Base-by-base conservation (phyloP, 306 rosid species). In the Vigna nakashimae region DNA sequence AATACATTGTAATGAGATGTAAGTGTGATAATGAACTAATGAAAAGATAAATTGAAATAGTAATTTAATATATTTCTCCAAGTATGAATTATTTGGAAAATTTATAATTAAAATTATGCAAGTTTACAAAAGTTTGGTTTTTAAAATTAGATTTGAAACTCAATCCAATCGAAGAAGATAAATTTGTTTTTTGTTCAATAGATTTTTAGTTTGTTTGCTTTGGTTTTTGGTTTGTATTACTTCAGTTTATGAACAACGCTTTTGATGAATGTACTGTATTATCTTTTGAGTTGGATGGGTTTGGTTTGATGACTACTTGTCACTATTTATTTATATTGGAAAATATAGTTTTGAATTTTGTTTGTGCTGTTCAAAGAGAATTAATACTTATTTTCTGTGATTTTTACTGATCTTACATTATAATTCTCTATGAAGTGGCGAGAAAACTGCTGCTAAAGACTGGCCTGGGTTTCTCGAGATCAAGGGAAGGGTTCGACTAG, bases 401-500 rank as follows among this genome's bases (percentile, higher is more conserved):
- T 65, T 52, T 53, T 73, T 75, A 28, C 82, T 80, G 79, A 81
- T 88, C 58, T 55, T 42, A 7, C 73, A 68, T 58, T 60, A 4
- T 72, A 10, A 77, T 79, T 59, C 58, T 76, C 73, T 78, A 71
- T 91, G 80, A 86, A 96, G 99, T 46, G 98, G 99, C 8, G 97
- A 92, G 79, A 96, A 83, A 90, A 77, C 90, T 68, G 83, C 89
- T 40, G 86, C 88, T 10, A 91, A 83, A 57, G 98, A 87, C 58
- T 96, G 99, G 99, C 92, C 98, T 60, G 87, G 88, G 40, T 75
- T 81, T 82, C 89, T 96, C 36, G 99, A 96, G 84, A 90, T 96
- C 77, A 96, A 96, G 85, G 99, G 99, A 62, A 92, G 98, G 85
- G 99, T 96, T 51, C 90, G 94, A 73, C 93, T 92, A 4, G 96